Conservation (phyloP, 1,284 basidiomycete species). For the Boletus mariae region DNA sequence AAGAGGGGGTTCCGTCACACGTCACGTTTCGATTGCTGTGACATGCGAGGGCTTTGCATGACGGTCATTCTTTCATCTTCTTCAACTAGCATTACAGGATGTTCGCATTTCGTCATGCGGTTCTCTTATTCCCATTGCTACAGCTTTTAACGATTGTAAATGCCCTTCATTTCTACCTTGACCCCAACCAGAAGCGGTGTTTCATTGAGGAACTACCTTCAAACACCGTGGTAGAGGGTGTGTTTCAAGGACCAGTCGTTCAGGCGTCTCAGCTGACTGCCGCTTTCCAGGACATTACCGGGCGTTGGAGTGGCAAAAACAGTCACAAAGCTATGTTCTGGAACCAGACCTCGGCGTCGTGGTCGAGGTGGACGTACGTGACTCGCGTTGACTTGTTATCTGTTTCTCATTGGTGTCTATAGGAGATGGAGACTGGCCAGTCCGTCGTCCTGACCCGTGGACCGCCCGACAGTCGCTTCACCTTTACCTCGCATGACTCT, state of each 20-base stretch:
- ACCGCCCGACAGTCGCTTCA: conserved; percentile 88
- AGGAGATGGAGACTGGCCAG: conserved; percentile 79
- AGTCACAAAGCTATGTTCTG: conserved; percentile 63
- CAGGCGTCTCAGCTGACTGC: conserved; percentile 8
- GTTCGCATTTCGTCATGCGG: conserved; percentile 21
- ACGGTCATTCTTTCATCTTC: too few relatives aligned
- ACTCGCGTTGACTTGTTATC: conserved; percentile 1
- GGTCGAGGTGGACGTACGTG: conserved; percentile 80
- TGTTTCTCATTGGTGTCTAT: conserved; percentile 6
- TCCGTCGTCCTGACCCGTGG: conserved; percentile 86
- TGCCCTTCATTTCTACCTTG: conserved; percentile 84
- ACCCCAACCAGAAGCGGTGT: conserved; percentile 88
- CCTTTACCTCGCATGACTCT: conserved; percentile 94
- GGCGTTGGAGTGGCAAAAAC: conserved; percentile 87
- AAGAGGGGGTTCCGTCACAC: too few relatives aligned
- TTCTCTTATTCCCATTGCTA: conserved; percentile 19
- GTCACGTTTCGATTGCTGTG: too few relatives aligned
- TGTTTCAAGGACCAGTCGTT: conserved; percentile 2
- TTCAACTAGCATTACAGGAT: conserved; percentile 14
- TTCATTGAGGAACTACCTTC: conserved; percentile 98
- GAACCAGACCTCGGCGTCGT: conserved; percentile 84
- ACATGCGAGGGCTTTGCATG: background rate
- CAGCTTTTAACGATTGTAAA: conserved; percentile 21
- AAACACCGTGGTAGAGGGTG: conserved; percentile 96
- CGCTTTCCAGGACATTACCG: conserved; percentile 78